Percentiles rank a stretch among this genome's conserved stretches.
These are phyloP conservation scores for Dioscorea alata DNA, from an alignment of 106 monocot species.

Conservation along the genomic window DNA sequence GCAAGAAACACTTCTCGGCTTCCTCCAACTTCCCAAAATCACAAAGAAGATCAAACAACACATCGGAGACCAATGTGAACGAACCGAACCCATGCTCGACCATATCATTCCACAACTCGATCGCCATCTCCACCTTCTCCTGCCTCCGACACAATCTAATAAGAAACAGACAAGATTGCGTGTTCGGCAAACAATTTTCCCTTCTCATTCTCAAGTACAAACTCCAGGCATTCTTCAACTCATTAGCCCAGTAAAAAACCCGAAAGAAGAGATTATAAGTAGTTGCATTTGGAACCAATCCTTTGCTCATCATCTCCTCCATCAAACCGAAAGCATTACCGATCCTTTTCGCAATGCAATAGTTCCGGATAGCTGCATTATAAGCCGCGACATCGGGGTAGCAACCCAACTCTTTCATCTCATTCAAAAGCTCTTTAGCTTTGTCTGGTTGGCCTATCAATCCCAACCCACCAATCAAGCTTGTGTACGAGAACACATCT, in stretches of 20 bases:
- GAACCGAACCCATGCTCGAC: conserved; percentile 73
- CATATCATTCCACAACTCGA: conserved; percentile 93
- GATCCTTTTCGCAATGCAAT: conserved; percentile 80
- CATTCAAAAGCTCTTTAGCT: conserved; percentile 59
- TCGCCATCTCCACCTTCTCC: conserved; percentile 45
- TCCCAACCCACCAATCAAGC: conserved; percentile 81
- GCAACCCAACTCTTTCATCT: conserved; percentile 79
- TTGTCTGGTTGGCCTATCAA: conserved; percentile 84
- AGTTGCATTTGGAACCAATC: conserved; percentile 58
- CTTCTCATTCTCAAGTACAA: conserved; percentile 63
- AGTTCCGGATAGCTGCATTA: conserved; percentile 84
- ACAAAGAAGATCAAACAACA: conserved; percentile 79
- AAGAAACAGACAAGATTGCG: conserved; percentile 84
- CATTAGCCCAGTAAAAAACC: conserved; percentile 72
- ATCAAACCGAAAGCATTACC: conserved; percentile 54
- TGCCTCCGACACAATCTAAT: conserved; percentile 53
- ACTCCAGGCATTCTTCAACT: conserved; percentile 48
- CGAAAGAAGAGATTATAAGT: conserved; percentile 83
- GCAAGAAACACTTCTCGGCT: conserved; percentile 66
- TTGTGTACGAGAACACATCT: conserved; percentile 69
- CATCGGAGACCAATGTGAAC: conserved; percentile 67
- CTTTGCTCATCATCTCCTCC: conserved; percentile 59
- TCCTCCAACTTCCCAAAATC: conserved; percentile 73
- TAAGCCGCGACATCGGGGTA: conserved; percentile 73
- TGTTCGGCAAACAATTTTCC: conserved; percentile 66